Base-by-base conservation (phyloP, 768 basidiomycete genomes). In the Chlorophyllum brunneum region DNA sequence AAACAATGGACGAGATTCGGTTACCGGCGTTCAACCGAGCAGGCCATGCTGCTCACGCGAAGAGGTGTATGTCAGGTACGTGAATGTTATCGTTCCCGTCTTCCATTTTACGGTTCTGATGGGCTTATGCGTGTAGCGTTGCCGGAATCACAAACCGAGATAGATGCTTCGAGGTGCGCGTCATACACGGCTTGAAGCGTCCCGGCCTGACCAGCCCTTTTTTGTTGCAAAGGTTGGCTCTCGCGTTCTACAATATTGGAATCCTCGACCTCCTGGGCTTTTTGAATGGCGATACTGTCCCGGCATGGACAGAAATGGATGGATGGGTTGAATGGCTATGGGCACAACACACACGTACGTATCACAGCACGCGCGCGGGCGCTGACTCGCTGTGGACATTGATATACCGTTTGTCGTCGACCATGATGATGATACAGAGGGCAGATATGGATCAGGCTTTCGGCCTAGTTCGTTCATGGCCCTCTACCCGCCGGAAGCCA, bases 221-320 rank as follows among this genome's bases (percentile, higher is more conserved):
- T 22, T 41, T 15, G 41, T 23, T 27, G 10, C 13, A 24, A 10
- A 97, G 95, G 61, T 72, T 95, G 62, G 91, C 90, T 3, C 64
- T 97, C 43, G 84, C 77, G 15, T 98, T 93, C 72, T 99, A 98
- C 65, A 92, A 88, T 59, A 70, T 98, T 16, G 87, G 92, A 0
- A 77, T 82, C 0, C 71, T 99, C 30, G 95, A 98, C 61, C 69
- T 98, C 26, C 75, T 93, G 8, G 82, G 77, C 2, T 63, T 70
- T 0, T 56, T 86, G 4, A 64, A 76, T 23, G 51, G 37, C 16
- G 51, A 20, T 13, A 52, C 20, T 10, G 60, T 67, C 6, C 79
- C 79, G 57, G 75, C 64, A 7, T 63, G 72, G 5, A 59, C 63
- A 13, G 83, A 93, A 57, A 78, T 79, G n/a, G 66, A 78, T 36